Conservation (phyloP, 164 flowering plant species). For the Umbilicus rupestris region DNA sequence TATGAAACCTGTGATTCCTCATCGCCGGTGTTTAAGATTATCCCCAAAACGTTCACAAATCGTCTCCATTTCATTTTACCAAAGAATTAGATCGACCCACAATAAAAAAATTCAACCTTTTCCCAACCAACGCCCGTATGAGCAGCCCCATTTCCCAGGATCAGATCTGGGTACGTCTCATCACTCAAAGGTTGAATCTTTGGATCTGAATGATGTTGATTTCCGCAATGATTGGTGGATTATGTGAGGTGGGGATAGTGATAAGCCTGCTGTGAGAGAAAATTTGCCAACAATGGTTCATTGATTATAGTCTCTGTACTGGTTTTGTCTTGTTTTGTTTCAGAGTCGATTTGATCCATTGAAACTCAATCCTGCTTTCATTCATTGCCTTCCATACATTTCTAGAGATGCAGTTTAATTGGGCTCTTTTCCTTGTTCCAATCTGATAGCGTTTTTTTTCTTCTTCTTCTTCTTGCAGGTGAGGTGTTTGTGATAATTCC, state of each 20-base stretch:
- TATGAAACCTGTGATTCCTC: too few relatives aligned
- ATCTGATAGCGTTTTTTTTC: neutral
- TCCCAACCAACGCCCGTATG: too few relatives aligned
- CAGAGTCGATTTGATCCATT: conserved; percentile 34
- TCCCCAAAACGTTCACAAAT: too few relatives aligned
- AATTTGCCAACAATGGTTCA: conserved; percentile 30
- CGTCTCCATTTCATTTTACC: too few relatives aligned
- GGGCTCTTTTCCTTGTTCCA: neutral
- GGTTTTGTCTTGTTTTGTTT: neutral
- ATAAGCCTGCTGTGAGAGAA: conserved; percentile 47
- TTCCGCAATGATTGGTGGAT: neutral
- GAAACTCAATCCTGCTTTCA: conserved; percentile 33
- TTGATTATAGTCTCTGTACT: neutral
- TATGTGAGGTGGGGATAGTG: conserved; percentile 29
- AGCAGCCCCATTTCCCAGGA: neutral
- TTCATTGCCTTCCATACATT: conserved; percentile 31
- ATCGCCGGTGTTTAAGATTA: too few relatives aligned
- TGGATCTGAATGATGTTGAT: neutral
- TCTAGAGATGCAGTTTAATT: conserved; percentile 10
- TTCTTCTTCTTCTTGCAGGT: neutral
- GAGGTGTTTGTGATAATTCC: conserved; percentile 10
- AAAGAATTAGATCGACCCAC: too few relatives aligned
- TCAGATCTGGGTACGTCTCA: neutral
- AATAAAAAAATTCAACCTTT: too few relatives aligned
- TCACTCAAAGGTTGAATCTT: neutral